Evolutionary conservation across 2,329 filamentous ascomycete species (phyloP).

Genomic region (Aureobasidium namibiae): DNA sequence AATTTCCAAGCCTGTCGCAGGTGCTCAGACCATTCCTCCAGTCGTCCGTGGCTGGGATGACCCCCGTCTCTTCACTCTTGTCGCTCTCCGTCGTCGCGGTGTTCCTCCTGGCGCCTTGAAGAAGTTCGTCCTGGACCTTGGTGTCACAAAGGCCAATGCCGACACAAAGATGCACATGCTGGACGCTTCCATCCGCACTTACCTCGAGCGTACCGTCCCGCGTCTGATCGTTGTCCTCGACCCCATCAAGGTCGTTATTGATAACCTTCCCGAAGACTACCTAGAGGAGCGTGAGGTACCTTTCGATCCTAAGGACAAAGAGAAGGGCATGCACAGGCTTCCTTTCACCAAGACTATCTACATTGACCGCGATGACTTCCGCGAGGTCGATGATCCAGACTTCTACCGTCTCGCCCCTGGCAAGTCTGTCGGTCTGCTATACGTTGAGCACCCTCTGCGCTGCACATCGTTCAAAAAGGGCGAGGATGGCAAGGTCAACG

Average conservation of each 20-base stretch:
- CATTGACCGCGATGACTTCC: constrained; percentile 74
- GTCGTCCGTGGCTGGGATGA: constrained; percentile 85
- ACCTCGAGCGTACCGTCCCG: constrained; percentile 81
- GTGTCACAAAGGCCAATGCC: constrained; percentile 73
- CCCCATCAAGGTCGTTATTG: constrained; percentile 72
- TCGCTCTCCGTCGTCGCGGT: constrained; percentile 73
- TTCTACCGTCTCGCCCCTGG: constrained; percentile 73
- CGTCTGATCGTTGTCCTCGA: constrained; percentile 85
- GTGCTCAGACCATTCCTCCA: constrained; percentile 30
- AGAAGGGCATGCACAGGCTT: constrained; percentile 52
- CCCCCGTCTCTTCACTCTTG: constrained; percentile 79
- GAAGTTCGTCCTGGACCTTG: constrained; percentile 83
- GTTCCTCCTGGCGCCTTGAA: constrained; percentile 83
- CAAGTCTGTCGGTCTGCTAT: constrained; percentile 65
- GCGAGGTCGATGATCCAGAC: constrained; percentile 61
- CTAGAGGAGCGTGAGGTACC: constrained; percentile 59
- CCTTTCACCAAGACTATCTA: constrained; percentile 71
- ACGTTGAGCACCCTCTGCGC: constrained; percentile 61
- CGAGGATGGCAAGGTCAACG: constrained; percentile 54
- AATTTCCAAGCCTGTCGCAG: constrained; percentile 17
- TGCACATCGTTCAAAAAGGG: constrained; percentile 63
- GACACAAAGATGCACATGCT: constrained; percentile 77
- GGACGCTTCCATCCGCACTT: constrained; percentile 74
- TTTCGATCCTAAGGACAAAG: constrained; percentile 73
- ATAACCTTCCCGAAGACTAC: constrained; percentile 64